Conservation (phyloP, 2,329 filamentous ascomycete genomes). For the Akanthomyces dipterigenus region DNA sequence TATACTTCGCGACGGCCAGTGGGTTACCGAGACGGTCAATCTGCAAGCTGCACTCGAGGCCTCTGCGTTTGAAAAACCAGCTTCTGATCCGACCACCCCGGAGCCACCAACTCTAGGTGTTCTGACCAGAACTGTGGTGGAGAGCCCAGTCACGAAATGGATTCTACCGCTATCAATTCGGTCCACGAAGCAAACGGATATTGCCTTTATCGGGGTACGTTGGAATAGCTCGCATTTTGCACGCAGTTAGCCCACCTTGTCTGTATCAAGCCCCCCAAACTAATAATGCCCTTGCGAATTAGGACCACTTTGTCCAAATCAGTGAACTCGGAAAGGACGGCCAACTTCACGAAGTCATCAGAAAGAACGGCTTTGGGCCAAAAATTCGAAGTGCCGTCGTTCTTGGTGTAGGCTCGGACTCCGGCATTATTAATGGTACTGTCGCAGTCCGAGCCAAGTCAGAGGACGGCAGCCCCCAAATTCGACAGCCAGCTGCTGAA, state of each 20-base stretch:
- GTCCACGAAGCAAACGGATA: conserved; percentile 64
- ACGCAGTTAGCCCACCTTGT: not conserved
- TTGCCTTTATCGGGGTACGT: conserved; percentile 76
- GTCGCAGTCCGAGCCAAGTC: conserved; percentile 25
- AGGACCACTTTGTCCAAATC: conserved; percentile 76
- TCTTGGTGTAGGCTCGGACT: conserved; percentile 51
- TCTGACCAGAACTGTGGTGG: conserved; percentile 69
- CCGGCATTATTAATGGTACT: conserved; percentile 18
- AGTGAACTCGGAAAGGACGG: conserved; percentile 65
- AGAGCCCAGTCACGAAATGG: conserved; percentile 67
- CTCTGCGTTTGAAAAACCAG: conserved; percentile 25
- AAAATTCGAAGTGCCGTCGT: conserved; percentile 74
- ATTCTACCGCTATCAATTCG: conserved; percentile 76
- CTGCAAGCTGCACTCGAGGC: conserved; percentile 36
- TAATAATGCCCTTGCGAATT: conserved; percentile 8
- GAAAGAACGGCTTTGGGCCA: conserved; percentile 70
- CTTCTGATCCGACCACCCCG: conserved; percentile 23
- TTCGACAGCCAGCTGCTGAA: conserved; percentile 23
- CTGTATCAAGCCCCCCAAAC: not conserved
- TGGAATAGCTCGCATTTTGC: not conserved
- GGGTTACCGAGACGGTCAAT: conserved; percentile 48
- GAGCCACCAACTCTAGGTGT: conserved; percentile 57
- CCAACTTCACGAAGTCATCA: conserved; percentile 67
- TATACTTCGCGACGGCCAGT: conserved; percentile 47
- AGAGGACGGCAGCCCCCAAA: conserved; percentile 34